Percentiles rank a stretch among this genome's conserved stretches.
These are phyloP conservation scores for Cyclotella sp. DNA, from an alignment of 108 stramenopile genomes.

Conservation along the genomic window DNA sequence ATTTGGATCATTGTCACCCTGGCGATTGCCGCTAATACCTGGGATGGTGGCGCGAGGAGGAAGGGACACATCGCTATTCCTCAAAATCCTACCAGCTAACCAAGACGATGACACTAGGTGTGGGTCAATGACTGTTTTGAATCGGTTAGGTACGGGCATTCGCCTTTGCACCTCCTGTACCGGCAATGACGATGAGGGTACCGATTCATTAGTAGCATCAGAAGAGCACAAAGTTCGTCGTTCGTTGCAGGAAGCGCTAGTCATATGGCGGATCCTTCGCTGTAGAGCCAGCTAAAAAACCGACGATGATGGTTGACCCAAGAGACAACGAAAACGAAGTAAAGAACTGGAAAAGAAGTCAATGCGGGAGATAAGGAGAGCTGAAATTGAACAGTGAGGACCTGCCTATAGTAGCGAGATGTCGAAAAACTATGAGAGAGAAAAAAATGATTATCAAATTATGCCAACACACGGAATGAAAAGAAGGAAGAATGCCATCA, in stretches of 20 bases:
- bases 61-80: conserved; percentile 23
- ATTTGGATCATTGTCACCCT: background rate
- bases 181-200: background rate
- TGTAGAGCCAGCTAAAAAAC: background rate
- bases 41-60: background rate
- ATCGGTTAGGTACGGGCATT: background rate
- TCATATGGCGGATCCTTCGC: background rate
- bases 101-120: conserved; percentile 21
- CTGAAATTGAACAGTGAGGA: too few relatives aligned
- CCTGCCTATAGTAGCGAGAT: too few relatives aligned
- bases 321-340: too few relatives aligned
- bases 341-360: too few relatives aligned
- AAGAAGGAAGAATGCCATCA: too few relatives aligned
- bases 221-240: background rate
- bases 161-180: background rate
- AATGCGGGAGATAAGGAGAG: too few relatives aligned
- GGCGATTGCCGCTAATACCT: background rate
- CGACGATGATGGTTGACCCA: conserved; percentile 10
- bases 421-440: too few relatives aligned
- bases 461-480: too few relatives aligned
- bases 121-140: background rate
- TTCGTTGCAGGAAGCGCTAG: background rate
- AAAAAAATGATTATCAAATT: too few relatives aligned
- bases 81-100: conserved; percentile 13
- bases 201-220: background rate